Base-by-base conservation (phyloP, 257 asterid genomes). In the Nicotiana attenuata region DNA sequence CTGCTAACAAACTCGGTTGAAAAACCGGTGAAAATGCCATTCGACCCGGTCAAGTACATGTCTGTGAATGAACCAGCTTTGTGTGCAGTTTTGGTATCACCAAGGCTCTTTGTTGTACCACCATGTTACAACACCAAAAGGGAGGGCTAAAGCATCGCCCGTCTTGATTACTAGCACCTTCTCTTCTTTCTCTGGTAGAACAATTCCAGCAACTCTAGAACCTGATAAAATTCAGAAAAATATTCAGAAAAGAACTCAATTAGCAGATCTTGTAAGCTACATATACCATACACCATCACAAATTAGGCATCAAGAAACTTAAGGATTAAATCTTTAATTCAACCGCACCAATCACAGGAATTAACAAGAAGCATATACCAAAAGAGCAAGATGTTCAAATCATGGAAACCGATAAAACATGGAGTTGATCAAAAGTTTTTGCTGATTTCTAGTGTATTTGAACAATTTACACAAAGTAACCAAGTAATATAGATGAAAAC, bases 121-220 rank as follows among this genome's bases (percentile, higher is more conserved):
- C 97, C 98, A 94, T 57, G 95, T 90, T 31, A 91, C 93, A 6
- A 91, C 96, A 3, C 98, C 98, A 75, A 94, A 94, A 20, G 98
- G 98, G 16, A 94, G 88, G 56, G 97, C 98, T 47, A 94, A 83
- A 45, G 97, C 89, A 28, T 94, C 98, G 7, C 97, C 98, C 84
- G 87, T 91, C 92, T 93, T 94, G 81, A 94, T 93, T n/a, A 97
- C 87, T 4, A 93, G 75, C 17, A 92, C 96, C 91, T 92, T 94
- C 57, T 93, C 98, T 80, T 93, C 98, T 80, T 94, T 88, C 89
- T 90, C 98, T 0, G 97, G 95, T 69, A 90, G 97, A 78, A 94
- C 90, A 47, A 94, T 85, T 64, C 98, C 98, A 86, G 92, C 97
- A 50, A 86, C 90, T 84, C 98, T 97, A 81, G 77, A 61, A 26